Base-by-base conservation (phyloP, 495 filamentous ascomycete genomes). In the Hypoxylon perforatum region DNA sequence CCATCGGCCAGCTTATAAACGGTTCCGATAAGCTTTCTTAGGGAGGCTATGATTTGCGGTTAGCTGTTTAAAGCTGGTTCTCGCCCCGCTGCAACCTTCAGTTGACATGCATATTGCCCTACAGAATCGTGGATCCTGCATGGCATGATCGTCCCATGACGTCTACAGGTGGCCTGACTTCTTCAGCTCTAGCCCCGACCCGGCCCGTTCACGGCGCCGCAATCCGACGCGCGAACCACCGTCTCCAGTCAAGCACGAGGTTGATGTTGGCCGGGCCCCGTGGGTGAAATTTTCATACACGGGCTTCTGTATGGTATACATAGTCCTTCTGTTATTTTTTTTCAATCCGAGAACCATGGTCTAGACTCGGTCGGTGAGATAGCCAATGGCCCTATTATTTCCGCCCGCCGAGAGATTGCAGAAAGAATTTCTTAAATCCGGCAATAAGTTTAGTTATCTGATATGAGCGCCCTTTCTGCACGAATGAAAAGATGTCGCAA, bases 71-170 rank as follows among this genome's bases (percentile, higher is more conserved):
- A 28, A 48, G 21, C 21, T 46, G 14, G 35, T 39, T 39, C 57
- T 64, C 30, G 39, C 61, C 61, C 61, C 61, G 61, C 53, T 51
- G 39, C 47, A 22, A 52, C 38, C 36, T 18, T 58, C 38, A 10
- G 7, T 56, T 12, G 38, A 33, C 39, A 17, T 15, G 9, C 17
- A 42, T 50, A 38, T 61, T 38, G 14, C 21, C n/a, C n/a, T n/a
- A n/a, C 30, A 33, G 30, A 33, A 33, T 10, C 4, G 8, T 53
- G 41, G 42, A 44, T 10, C 54, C 36, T 63, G 65, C 61, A 61
- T 69, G 66, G 61, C 61, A 69, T 65, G 66, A 69, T 69, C 56
- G 22, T 45, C 66, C 61, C 66, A 69, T 69, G 66, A 69, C 66
- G 66, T 69, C 56, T 53, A 68, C 41, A 55, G 46, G 30, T 69